phyloP scores from a whole-genome alignment of 2,329 filamentous ascomycete genomes.

The Fusarium torreyae region DNA sequence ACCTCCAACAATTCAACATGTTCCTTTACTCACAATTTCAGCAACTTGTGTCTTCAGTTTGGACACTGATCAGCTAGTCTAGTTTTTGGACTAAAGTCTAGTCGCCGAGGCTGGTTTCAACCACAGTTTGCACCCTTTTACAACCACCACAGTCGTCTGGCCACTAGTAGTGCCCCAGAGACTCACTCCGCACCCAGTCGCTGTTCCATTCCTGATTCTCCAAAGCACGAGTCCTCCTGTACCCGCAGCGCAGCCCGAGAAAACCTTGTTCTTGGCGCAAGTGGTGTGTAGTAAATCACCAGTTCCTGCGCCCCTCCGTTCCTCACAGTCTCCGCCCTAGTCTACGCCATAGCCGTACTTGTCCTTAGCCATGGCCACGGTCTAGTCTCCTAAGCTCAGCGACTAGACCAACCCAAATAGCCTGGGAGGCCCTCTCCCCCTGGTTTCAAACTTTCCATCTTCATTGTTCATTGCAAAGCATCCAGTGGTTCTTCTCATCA shows the following conservation, averaged over 20 bases:
- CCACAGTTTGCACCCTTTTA: constrained; percentile 22
- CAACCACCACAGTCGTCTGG: constrained; percentile 21
- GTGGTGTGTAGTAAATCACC: constrained; percentile 33
- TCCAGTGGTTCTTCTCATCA: constrained; percentile 15
- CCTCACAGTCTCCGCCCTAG: constrained; percentile 15
- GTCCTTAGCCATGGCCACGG: constrained; percentile 28
- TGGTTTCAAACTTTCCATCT: constrained; percentile 32
- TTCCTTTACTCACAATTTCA: constrained; percentile 19
- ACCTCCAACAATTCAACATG: constrained; percentile 24
- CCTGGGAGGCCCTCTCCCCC: constrained; percentile 26
- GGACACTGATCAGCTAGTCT: constrained; percentile 32
- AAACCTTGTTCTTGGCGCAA: constrained; percentile 38
- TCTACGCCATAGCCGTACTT: constrained; percentile 37
- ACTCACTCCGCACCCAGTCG: constrained; percentile 31
- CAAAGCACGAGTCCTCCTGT: neutral
- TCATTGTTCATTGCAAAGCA: constrained; percentile 24
- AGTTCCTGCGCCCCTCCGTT: constrained; percentile 25
- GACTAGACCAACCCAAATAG: constrained; percentile 40
- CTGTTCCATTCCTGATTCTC: constrained; percentile 18
- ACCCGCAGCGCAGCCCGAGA: constrained; percentile 17
- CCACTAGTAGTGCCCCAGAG: constrained; percentile 31
- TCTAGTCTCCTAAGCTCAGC: constrained; percentile 31
- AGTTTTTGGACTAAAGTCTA: constrained; percentile 25
- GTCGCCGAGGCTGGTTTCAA: constrained; percentile 10
- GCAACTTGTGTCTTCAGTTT: constrained; percentile 24